Conservation (phyloP, 1,284 basidiomycete species). For the Ganoderma lucidum region DNA sequence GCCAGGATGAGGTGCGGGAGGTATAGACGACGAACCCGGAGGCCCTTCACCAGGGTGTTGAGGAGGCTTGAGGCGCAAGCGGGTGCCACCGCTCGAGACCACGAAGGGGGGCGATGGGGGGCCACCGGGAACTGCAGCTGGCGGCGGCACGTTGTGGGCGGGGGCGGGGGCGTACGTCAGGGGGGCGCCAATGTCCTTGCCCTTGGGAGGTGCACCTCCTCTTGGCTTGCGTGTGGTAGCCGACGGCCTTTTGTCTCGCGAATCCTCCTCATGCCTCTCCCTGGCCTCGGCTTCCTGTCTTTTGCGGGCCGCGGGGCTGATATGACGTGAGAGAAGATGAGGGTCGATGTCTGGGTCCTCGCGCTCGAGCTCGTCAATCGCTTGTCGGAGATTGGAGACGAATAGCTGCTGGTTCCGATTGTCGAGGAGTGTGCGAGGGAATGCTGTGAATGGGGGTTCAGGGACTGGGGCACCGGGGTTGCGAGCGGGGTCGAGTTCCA, state of each 20-base stretch:
- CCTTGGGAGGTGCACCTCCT: slow-evolving; percentile 40
- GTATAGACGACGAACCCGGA: slow-evolving; percentile 24
- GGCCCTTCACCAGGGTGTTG: slow-evolving; percentile 35
- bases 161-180: slow-evolving; percentile 35
- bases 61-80: slow-evolving; percentile 49
- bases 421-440: slow-evolving; percentile 55
- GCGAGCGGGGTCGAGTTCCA: slow-evolving; percentile 50
- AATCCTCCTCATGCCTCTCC: slow-evolving; percentile 52
- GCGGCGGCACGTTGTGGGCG: slow-evolving; percentile 27
- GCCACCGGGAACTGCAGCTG: slow-evolving; percentile 21
- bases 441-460: slow-evolving; percentile 49
- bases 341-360: slow-evolving; percentile 58
- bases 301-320: slow-evolving; percentile 54
- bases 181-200: slow-evolving; percentile 47
- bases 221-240: slow-evolving; percentile 37
- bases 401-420: slow-evolving; percentile 47
- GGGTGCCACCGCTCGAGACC: slow-evolving; percentile 52
- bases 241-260: slow-evolving; percentile 45
- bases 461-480: slow-evolving; percentile 32
- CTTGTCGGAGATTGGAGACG: slow-evolving; percentile 54
- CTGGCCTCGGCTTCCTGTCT: slow-evolving; percentile 52
- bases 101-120: slow-evolving; percentile 37
- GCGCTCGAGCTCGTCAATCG: slow-evolving; percentile 54
- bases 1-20: slow-evolving; percentile 19
- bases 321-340: slow-evolving; percentile 52